phyloP scores from a whole-genome alignment of 805 yeast species.

The Myxozyma mucilagina region DNA sequence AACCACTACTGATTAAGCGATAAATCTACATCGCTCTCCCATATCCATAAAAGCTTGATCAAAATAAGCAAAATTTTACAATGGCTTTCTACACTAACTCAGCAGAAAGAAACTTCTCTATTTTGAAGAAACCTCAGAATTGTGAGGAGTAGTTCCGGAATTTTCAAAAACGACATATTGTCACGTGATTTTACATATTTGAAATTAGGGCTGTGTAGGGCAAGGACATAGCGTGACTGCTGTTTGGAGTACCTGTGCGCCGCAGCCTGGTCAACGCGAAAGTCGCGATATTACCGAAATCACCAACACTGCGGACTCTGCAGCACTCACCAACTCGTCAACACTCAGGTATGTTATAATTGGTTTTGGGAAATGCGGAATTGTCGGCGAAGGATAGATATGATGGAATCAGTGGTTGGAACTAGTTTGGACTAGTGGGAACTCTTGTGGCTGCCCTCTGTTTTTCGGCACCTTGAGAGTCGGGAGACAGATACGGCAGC shows the following conservation, averaged over 20 bases:
- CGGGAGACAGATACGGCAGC: slow-evolving; percentile 11
- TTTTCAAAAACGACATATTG: neutral
- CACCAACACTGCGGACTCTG: neutral
- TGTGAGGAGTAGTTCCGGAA: too few species aligned
- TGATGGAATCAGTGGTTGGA: neutral
- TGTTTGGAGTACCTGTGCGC: neutral
- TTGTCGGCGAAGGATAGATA: neutral
- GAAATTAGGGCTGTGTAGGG: neutral
- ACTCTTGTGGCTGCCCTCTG: slow-evolving; percentile 12
- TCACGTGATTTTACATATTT: neutral
- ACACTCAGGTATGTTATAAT: slow-evolving; percentile 1
- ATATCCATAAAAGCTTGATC: too few species aligned
- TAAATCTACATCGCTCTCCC: too few species aligned
- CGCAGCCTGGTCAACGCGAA: neutral
- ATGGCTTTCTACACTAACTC: too few species aligned
- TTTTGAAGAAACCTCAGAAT: too few species aligned
- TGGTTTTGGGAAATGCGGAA: neutral
- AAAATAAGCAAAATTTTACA: too few species aligned
- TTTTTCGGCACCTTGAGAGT: neutral
- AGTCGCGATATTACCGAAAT: neutral
- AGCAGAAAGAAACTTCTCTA: too few species aligned
- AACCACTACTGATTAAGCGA: too few species aligned
- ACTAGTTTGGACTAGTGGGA: neutral
- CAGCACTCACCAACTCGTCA: slow-evolving; percentile 11
- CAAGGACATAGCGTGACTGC: slow-evolving; percentile 5